Evolutionary conservation across 768 basidiomycete genomes (phyloP).

Genomic region (Rhodotorula taiwanensis): DNA sequence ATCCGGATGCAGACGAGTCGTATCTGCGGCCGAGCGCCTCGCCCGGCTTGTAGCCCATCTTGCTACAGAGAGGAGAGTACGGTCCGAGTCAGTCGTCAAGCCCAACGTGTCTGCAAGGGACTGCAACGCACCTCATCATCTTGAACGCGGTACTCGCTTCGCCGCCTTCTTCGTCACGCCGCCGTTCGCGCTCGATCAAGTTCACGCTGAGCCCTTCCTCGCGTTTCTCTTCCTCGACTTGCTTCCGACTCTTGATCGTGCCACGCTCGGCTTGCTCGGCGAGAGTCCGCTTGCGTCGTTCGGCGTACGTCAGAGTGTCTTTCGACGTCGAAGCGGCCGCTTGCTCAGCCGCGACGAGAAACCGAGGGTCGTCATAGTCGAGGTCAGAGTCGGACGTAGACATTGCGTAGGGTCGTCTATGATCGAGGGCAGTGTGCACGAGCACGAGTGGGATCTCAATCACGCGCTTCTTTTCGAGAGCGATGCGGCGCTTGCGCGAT

Average conservation of each 20-base stretch:
- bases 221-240: slow-evolving; percentile 33
- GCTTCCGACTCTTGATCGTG: slow-evolving; percentile 18
- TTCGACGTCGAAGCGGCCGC: neutral
- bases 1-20: neutral
- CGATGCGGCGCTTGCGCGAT: too few species aligned
- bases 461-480: too few species aligned
- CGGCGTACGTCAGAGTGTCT: slow-evolving; percentile 19
- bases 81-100: too few species aligned
- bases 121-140: slow-evolving; percentile 37
- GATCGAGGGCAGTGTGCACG: too few species aligned
- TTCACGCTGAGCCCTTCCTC: slow-evolving; percentile 30
- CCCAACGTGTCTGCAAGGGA: too few species aligned
- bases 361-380: slow-evolving; percentile 31
- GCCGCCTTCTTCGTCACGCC: neutral
- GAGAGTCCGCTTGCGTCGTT: slow-evolving; percentile 32
- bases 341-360: slow-evolving; percentile 8
- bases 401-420: too few species aligned
- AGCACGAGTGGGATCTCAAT: too few species aligned
- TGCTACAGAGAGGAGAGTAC: neutral
- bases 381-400: neutral
- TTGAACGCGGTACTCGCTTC: slow-evolving; percentile 27
- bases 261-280: slow-evolving; percentile 16
- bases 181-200: slow-evolving; percentile 24
- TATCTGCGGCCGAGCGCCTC: slow-evolving; percentile 33
- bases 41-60: slow-evolving; percentile 41